Conservation (phyloP, 2,329 filamentous ascomycete genomes). For the Ophiostoma ulmi region DNA sequence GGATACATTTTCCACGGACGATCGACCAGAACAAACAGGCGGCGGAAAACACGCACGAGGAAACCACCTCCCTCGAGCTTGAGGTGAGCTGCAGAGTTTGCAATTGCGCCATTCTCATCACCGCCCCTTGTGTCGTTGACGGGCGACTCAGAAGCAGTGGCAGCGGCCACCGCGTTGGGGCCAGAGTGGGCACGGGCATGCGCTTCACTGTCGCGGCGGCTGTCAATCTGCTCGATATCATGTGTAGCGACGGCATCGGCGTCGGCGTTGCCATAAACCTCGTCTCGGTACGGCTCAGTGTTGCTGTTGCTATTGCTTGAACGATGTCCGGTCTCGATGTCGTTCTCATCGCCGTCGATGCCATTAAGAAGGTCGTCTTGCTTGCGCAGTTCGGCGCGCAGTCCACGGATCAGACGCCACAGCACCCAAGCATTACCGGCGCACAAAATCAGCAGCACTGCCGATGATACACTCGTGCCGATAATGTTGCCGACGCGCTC, state of each 20-base stretch:
- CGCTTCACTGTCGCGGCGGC: neutral
- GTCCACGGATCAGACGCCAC: conserved; percentile 65
- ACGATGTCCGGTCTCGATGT: conserved; percentile 28
- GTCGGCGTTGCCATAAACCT: neutral
- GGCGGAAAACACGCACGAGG: conserved; percentile 64
- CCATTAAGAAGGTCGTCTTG: conserved; percentile 30
- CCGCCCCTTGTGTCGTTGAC: neutral
- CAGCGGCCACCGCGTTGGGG: conserved; percentile 18
- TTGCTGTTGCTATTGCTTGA: neutral
- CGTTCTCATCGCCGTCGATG: conserved; percentile 31
- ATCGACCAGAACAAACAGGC: conserved; percentile 68
- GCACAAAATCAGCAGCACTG: conserved; percentile 76
- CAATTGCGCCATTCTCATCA: conserved; percentile 20
- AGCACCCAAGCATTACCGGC: conserved; percentile 82
- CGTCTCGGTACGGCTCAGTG: conserved; percentile 9
- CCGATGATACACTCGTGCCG: conserved; percentile 79
- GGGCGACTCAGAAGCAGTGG: conserved; percentile 20
- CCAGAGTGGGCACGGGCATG: neutral
- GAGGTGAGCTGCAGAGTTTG: conserved; percentile 45
- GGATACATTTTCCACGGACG: conserved; percentile 95
- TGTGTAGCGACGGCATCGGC: conserved; percentile 23
- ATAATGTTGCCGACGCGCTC: conserved; percentile 78
- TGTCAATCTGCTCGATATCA: conserved; percentile 19
- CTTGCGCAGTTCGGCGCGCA: conserved; percentile 55
- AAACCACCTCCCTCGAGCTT: conserved; percentile 73